A percentile compares a stretch with the other conserved stretches of the same genome.
Evolutionary conservation across 371 early-diverging fungal species (phyloP).

Genomic region (Mortierella sp.): DNA sequence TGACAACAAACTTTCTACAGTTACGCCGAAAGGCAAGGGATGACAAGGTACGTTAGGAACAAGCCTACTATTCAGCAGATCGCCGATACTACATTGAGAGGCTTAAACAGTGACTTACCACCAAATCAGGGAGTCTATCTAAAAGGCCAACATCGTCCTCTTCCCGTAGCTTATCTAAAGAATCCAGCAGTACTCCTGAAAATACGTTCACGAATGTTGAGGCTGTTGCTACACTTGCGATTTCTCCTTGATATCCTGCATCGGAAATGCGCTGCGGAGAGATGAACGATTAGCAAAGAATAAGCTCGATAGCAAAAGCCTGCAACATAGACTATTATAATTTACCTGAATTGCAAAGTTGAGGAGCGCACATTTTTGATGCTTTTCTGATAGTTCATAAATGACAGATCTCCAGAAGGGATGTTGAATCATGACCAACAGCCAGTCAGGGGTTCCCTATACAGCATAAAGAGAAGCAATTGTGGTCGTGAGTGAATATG

Average conservation of each 20-base stretch:
- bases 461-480: neutral
- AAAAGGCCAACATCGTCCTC: slow-evolving; percentile 70
- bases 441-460: slow-evolving; percentile 61
- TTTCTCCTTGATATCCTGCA: slow-evolving; percentile 72
- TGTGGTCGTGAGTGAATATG: neutral
- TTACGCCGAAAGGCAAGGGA: neutral
- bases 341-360: slow-evolving; percentile 72
- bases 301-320: neutral
- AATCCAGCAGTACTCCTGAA: slow-evolving; percentile 68
- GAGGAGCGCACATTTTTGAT: slow-evolving; percentile 71
- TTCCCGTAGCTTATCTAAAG: slow-evolving; percentile 63
- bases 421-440: slow-evolving; percentile 66
- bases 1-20: slow-evolving; percentile 72
- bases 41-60: neutral
- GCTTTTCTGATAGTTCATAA: slow-evolving; percentile 71
- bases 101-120: slow-evolving; percentile 50
- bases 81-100: neutral
- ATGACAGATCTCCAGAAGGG: slow-evolving; percentile 73
- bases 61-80: neutral
- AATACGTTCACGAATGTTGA: slow-evolving; percentile 75
- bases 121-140: slow-evolving; percentile 61
- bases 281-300: neutral
- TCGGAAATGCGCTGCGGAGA: slow-evolving; percentile 68
- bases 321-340: neutral
- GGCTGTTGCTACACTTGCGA: slow-evolving; percentile 72